Evolutionary conservation across 2,329 filamentous ascomycete genomes (phyloP), one percentile per base, ranked within the genome.

Genomic region (Pseudogymnoascus sp.): DNA sequence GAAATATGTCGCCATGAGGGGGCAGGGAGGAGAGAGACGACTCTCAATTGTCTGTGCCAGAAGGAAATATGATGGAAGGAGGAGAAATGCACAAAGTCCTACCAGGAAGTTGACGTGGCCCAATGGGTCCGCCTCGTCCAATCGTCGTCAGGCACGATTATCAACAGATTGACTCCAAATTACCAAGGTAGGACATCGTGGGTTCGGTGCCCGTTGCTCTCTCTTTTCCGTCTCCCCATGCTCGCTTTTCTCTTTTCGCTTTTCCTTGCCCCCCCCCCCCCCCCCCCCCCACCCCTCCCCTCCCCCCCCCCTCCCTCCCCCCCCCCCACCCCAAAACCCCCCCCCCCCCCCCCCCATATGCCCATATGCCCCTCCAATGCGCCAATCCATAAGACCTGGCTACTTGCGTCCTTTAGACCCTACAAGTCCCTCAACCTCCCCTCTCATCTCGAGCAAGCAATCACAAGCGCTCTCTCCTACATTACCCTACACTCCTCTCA

Each of bases 101-200:
- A 15, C 42, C 42, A 13, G 26, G 21, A 7, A 5, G 42, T 26
- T 28, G 53, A 60, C 53, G 53, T 60, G 53, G 53, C 33, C 53
- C 53, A 60, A 60, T 60, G 53, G 53, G 33, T 60, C 33, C 33
- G 28, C 26, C 35, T 44, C 40, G 28, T 33, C 53, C 53, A 60
- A 36, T 60, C 53, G 33, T 11, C 15, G 10, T 60, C 53, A 36
- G 28, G 53, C 53, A 60, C 53, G 53, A 60, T 60, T 60, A 36
- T 36, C 53, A 60, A 60, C 28, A 60, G 28, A 60, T 60, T 36
- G 33, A 60, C 33, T 60, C 28, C 17, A 31, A 15, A 19, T 23
- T 60, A 60, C 33, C 53, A 60, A 19, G 53, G 53, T 60, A 21
- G 33, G 26, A 36, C 53, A 59, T 47, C 53, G 26, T 59, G n/a